Base-by-base conservation (phyloP, 2,329 filamentous ascomycete genomes). In the Elsinoe necatrix region DNA sequence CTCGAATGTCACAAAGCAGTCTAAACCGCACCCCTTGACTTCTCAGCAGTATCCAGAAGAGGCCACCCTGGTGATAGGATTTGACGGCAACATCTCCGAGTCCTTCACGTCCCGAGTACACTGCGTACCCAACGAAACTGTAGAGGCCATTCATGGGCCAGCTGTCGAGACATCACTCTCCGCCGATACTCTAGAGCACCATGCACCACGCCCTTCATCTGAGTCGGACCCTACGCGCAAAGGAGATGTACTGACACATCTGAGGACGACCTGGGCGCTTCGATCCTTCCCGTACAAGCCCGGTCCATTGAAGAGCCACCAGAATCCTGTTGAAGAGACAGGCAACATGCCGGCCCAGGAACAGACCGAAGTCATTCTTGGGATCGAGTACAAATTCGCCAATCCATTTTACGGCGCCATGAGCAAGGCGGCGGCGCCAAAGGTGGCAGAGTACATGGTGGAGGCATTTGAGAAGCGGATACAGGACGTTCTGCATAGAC, bases 391-490 rank as follows among this genome's bases (percentile, higher is more conserved):
- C 69, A 82, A 85, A 69, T 96, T 98, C 69, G 79, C 82, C 63
- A 97, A 91, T 71, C 89, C 91, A n/a, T 69, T 95, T 57, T 95
- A 96, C 73, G 85, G 84, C 41, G 83, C 87, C 18, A 76, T 96
- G 67, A 93, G 91, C 68, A 80, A 83, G 35, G 85, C 87, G 31
- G 84, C 93, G 21, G 89, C 89, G 62, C 86, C 89, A 29, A 89
- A 88, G 72, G 83, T 96, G 61, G 92, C 89, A 1, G 84, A 83
- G 3, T 78, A 87, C 61, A 95, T 98, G 90, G 87, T 97, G 62
- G 84, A 88, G 69, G 92, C 93, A 0, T 98, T 98, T 75, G 91
- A 96, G 74, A 81, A 82, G 71, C 79, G 87, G 66, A 90, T 93
- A 4, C 76, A 75, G 67, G 75, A 80, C 64, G 68, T 89, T 48